A percentile compares a stretch with the other conserved stretches of the same genome.
phyloP scores from a whole-genome alignment of 2,329 filamentous ascomycete species.

The Colletotrichum lindemuthianum region DNA sequence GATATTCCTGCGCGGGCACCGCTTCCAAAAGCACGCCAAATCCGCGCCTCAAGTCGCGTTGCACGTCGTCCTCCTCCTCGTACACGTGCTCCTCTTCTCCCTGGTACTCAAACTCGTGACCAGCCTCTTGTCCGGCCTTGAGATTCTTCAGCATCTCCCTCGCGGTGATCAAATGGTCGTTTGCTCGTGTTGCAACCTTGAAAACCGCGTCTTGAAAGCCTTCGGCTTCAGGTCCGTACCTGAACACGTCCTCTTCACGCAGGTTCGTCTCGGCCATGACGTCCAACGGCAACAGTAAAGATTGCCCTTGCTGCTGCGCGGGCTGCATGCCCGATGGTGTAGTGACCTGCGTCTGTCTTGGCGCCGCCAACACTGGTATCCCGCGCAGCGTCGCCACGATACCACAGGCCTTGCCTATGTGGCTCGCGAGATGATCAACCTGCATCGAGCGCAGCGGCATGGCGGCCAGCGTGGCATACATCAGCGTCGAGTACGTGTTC shows the following conservation, averaged over 20 bases:
- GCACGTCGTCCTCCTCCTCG: constrained; percentile 48
- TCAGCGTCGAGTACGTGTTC: constrained; percentile 91
- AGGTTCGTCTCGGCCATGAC: constrained; percentile 86
- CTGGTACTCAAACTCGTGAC: constrained; percentile 90
- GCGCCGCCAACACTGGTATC: constrained; percentile 86
- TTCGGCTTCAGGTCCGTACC: constrained; percentile 79
- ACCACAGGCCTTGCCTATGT: constrained; percentile 93
- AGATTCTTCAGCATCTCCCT: constrained; percentile 90
- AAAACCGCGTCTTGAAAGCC: constrained; percentile 93
- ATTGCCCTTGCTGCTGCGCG: constrained; percentile 51
- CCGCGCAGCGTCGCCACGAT: constrained; percentile 89
- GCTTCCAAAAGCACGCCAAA: constrained; percentile 87
- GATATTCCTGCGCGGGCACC: constrained; percentile 79
- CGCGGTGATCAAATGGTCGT: constrained; percentile 94
- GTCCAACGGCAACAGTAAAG: constrained; percentile 84
- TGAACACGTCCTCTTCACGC: constrained; percentile 88
- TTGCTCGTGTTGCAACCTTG: constrained; percentile 89
- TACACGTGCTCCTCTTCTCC: constrained; percentile 76
- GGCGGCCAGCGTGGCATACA: constrained; percentile 86
- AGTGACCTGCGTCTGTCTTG: constrained; percentile 63
- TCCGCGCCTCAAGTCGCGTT: constrained; percentile 63
- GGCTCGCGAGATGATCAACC: constrained; percentile 91
- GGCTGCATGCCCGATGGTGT: constrained; percentile 49
- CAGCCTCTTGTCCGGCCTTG: constrained; percentile 76
- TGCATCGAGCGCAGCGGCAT: constrained; percentile 84